Evolutionary conservation across 495 filamentous ascomycete genomes (phyloP).

Genomic region (Xylaria longipes): DNA sequence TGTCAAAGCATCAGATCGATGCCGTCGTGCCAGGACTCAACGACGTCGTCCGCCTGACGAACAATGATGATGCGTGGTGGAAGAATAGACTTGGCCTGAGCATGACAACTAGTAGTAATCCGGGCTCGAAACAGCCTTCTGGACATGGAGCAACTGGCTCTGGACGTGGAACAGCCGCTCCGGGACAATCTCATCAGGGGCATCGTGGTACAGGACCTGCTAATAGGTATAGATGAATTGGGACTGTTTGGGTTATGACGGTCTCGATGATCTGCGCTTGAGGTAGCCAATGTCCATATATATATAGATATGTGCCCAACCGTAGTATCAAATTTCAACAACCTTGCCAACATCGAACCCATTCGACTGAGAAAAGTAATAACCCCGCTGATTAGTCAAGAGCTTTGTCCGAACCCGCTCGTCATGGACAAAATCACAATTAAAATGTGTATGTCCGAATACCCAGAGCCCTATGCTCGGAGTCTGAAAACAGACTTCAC

Average conservation of each 20-base stretch:
- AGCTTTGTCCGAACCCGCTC: neutral
- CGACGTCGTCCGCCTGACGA: neutral
- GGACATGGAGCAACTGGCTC: too few species aligned
- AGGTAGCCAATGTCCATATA: too few species aligned
- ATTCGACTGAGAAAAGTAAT: constrained; percentile 28
- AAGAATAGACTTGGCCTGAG: neutral
- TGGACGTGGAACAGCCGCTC: too few species aligned
- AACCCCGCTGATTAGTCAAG: constrained; percentile 45
- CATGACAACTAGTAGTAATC: too few species aligned
- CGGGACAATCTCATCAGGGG: too few species aligned
- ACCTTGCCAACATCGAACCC: constrained; percentile 15
- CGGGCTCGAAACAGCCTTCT: too few species aligned
- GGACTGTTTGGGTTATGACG: too few species aligned
- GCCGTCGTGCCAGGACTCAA: neutral
- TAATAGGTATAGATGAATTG: too few species aligned
- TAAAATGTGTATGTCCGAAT: constrained; percentile 63
- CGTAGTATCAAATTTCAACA: neutral
- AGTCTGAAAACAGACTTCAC: constrained; percentile 54
- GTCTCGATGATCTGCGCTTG: too few species aligned
- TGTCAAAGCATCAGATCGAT: too few species aligned
- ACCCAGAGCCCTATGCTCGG: constrained; percentile 54
- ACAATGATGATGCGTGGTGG: neutral
- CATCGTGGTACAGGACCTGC: too few species aligned
- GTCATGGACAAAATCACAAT: constrained; percentile 22
- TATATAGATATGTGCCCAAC: too few species aligned